These are phyloP conservation scores for Physcomitrellopsis africana DNA, from an alignment of 225 moss, liverwort and hornwort species.

Conservation along the genomic window DNA sequence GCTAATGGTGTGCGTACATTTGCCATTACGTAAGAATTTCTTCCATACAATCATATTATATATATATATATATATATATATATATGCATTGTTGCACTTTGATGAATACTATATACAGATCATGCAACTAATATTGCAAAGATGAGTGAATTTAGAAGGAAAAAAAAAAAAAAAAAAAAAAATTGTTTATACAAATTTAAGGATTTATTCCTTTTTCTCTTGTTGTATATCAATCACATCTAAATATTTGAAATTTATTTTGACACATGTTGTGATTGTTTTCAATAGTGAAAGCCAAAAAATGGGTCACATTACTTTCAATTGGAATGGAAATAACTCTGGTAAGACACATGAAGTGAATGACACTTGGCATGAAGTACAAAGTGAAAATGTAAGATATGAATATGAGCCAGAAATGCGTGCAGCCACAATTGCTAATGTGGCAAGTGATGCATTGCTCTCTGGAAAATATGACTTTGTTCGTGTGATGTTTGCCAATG, in stretches of 20 bases:
- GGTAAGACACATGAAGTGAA: constrained; percentile 52
- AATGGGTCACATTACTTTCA: constrained; percentile 81
- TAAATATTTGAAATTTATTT: too few species aligned
- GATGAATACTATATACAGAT: too few species aligned
- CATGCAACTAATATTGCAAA: too few species aligned
- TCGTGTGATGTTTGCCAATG: constrained; percentile 77
- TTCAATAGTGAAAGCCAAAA: constrained; percentile 71
- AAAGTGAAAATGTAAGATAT: constrained; percentile 72
- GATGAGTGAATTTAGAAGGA: too few species aligned
- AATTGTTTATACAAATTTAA: too few species aligned
- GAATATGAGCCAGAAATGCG: constrained; percentile 81
- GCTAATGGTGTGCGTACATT: constrained; percentile 67
- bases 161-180: too few species aligned
- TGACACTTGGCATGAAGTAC: constrained; percentile 74
- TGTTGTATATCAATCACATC: too few species aligned
- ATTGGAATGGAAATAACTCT: constrained; percentile 82
- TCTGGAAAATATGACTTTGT: constrained; percentile 71
- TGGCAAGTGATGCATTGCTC: constrained; percentile 69
- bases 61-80: too few species aligned
- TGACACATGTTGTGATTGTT: too few species aligned
- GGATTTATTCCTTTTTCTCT: too few species aligned
- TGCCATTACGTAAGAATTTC: constrained; percentile 54
- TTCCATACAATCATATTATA: neutral
- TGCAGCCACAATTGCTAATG: constrained; percentile 62
- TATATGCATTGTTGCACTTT: too few species aligned